These are phyloP conservation scores for Pseudogymnoascus sp. DNA, from an alignment of 2,329 filamentous ascomycete species.

Conservation along the genomic window DNA sequence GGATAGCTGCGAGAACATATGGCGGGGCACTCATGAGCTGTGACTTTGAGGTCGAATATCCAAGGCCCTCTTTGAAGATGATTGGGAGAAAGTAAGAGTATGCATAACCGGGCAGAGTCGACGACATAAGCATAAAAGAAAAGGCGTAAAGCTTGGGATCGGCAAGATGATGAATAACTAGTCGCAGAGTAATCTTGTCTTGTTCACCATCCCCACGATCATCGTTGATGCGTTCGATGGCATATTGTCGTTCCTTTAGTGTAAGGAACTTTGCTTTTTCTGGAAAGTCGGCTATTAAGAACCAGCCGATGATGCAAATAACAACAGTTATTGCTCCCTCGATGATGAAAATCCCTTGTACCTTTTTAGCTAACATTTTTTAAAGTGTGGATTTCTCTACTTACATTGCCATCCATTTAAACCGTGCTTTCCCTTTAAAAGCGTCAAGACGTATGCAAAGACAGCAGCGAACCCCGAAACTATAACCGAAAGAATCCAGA, in stretches of 20 bases:
- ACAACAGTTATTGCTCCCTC: constrained; percentile 14
- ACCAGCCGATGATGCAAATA: constrained; percentile 43
- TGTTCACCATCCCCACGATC: constrained; percentile 22
- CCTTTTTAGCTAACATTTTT: not conserved
- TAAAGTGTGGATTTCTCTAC: not conserved
- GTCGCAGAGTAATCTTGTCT: not conserved
- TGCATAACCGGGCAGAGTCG: not conserved
- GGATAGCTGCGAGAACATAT: constrained; percentile 22
- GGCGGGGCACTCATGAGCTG: constrained; percentile 28
- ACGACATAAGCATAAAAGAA: not conserved
- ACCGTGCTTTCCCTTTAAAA: constrained; percentile 23
- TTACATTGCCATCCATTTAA: constrained; percentile 32
- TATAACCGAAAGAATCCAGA: not conserved
- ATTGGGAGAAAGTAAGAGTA: not conserved
- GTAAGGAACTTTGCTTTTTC: constrained; percentile 38
- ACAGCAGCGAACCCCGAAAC: constrained; percentile 20
- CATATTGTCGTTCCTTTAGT: constrained; percentile 38
- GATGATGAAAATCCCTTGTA: not conserved
- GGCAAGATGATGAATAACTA: not conserved
- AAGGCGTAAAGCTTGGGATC: constrained; percentile 2
- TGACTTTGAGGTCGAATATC: constrained; percentile 27
- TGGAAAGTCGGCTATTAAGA: constrained; percentile 38
- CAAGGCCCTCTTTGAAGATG: constrained; percentile 18
- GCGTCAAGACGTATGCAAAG: constrained; percentile 32
- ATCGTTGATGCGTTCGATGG: constrained; percentile 35